Percentiles rank a stretch among this genome's conserved stretches.
phyloP scores from a whole-genome alignment of 257 asterid species.

The Primulina huaijiensis region DNA sequence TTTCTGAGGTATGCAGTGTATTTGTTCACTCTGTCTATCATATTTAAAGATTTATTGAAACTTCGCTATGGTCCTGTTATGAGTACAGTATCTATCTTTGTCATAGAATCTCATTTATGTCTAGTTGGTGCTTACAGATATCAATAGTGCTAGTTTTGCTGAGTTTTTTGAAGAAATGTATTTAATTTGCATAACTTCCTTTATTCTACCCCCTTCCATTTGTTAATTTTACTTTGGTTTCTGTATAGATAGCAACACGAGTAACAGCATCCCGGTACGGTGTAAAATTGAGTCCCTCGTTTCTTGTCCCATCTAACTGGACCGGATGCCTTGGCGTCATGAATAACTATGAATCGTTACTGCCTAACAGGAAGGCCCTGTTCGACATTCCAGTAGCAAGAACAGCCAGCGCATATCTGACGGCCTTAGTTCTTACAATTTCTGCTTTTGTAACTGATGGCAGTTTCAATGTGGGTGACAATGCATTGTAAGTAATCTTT shows the following conservation, averaged over 20 bases:
- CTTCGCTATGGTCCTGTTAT: no score
- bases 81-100: no score
- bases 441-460: constrained; percentile 81
- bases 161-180: no score
- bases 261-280: constrained; percentile 71
- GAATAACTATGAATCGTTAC: constrained; percentile 78
- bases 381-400: constrained; percentile 88
- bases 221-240: constrained; percentile 2
- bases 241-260: constrained; percentile 61
- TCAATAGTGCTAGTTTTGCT: no score
- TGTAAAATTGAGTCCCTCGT: constrained; percentile 91
- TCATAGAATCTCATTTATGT: no score
- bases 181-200: background rate
- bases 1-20: constrained; percentile 69
- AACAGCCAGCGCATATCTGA: constrained; percentile 79
- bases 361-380: constrained; percentile 79
- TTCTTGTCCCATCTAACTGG: constrained; percentile 91
- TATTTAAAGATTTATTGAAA: no score
- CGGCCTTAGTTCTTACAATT: constrained; percentile 61
- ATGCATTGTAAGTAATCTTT: constrained; percentile 66
- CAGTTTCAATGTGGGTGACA: constrained; percentile 85
- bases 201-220: background rate
- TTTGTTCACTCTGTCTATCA: background rate
- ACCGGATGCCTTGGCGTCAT: constrained; percentile 90
- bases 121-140: no score